Evolutionary conservation across 495 filamentous ascomycete species (phyloP).

Genomic region (Parathielavia hyrcaniae): DNA sequence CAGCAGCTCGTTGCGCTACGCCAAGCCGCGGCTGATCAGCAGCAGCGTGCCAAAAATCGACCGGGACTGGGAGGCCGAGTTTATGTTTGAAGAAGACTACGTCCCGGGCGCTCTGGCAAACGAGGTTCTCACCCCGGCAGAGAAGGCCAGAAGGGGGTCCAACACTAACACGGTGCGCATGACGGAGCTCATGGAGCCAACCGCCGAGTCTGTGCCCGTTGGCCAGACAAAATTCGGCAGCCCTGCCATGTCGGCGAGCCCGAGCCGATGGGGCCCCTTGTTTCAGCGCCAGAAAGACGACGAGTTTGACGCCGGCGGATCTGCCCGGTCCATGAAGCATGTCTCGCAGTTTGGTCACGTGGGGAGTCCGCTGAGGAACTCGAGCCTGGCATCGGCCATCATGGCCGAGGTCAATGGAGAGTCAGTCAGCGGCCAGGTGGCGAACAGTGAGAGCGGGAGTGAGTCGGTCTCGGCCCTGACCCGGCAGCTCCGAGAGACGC

Average conservation of each 20-base stretch:
- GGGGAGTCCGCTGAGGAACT: slow-evolving; percentile 90
- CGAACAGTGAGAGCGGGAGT: slow-evolving; percentile 39
- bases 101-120: slow-evolving; percentile 72
- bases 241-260: slow-evolving; percentile 64
- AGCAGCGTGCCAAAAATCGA: slow-evolving; percentile 67
- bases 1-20: slow-evolving; percentile 60
- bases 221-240: slow-evolving; percentile 69
- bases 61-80: slow-evolving; percentile 76
- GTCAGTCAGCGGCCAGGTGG: slow-evolving; percentile 27
- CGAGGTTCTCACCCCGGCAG: slow-evolving; percentile 86
- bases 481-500: slow-evolving; percentile 58
- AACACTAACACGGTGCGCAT: slow-evolving; percentile 36
- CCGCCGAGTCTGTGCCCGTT: slow-evolving; percentile 29
- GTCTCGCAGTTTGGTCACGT: slow-evolving; percentile 70
- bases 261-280: slow-evolving; percentile 78
- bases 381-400: slow-evolving; percentile 60
- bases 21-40: slow-evolving; percentile 70
- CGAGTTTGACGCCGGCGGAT: slow-evolving; percentile 41
- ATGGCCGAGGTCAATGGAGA: slow-evolving; percentile 50
- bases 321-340: slow-evolving; percentile 36
- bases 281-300: slow-evolving; percentile 73
- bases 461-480: slow-evolving; percentile 62
- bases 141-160: slow-evolving; percentile 78
- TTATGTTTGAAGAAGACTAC: slow-evolving; percentile 89
- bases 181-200: slow-evolving; percentile 49